Conservation (phyloP, 2,329 filamentous ascomycete species). For the Fusarium dlaminii region DNA sequence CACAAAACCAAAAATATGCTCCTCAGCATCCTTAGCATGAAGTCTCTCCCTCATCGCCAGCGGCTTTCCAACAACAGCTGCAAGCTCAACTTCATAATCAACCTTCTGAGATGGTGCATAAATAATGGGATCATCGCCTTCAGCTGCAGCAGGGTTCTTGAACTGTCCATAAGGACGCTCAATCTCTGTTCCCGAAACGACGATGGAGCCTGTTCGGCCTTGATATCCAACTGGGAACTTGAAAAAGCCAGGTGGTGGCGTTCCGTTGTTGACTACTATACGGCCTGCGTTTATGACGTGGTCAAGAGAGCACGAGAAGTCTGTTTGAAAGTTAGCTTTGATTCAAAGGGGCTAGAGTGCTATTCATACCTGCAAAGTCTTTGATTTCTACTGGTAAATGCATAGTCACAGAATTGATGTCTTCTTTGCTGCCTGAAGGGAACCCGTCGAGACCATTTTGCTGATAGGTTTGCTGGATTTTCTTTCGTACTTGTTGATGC, state of each 20-base stretch:
- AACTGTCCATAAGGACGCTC: constrained; percentile 59
- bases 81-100: constrained; percentile 58
- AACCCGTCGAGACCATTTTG: neutral
- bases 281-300: constrained; percentile 61
- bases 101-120: constrained; percentile 48
- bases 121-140: neutral
- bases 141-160: constrained; percentile 18
- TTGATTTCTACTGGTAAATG: constrained; percentile 65
- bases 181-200: constrained; percentile 58
- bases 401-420: constrained; percentile 44
- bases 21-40: constrained; percentile 58
- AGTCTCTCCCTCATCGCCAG: constrained; percentile 50
- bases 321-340: constrained; percentile 40
- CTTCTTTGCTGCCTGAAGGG: constrained; percentile 13
- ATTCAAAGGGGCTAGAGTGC: fast-evolving
- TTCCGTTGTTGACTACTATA: constrained; percentile 50
- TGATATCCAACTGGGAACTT: constrained; percentile 63
- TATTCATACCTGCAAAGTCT: constrained; percentile 56
- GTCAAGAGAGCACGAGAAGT: constrained; percentile 64
- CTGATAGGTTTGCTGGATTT: neutral
- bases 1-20: constrained; percentile 71
- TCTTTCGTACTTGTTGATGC: neutral
- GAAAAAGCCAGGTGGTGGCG: constrained; percentile 56
- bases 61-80: constrained; percentile 55
- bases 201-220: constrained; percentile 63